These are phyloP conservation scores for Tricladium varicosporioides DNA, from an alignment of 2,329 filamentous ascomycete species.

Conservation along the genomic window DNA sequence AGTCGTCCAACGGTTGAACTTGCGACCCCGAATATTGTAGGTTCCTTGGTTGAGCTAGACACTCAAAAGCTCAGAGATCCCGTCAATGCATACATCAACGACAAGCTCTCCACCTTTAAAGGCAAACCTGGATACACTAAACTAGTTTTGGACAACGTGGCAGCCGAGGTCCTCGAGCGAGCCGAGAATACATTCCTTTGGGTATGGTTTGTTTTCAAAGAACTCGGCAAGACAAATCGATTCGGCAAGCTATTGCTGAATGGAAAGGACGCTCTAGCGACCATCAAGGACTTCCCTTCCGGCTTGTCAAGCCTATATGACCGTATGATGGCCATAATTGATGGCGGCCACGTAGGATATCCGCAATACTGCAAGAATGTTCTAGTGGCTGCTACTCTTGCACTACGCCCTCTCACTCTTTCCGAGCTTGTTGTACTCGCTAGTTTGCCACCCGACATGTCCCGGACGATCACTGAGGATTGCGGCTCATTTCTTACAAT, in stretches of 20 bases:
- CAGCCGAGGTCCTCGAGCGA: conserved; percentile 26
- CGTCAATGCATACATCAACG: conserved; percentile 22
- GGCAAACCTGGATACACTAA: conserved; percentile 24
- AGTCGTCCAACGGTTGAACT: conserved; percentile 5
- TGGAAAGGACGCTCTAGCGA: conserved; percentile 13
- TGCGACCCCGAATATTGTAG: not conserved
- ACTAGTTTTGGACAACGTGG: conserved; percentile 16
- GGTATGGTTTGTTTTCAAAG: conserved; percentile 38
- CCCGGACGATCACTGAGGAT: conserved; percentile 19
- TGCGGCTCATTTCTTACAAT: conserved; percentile 36
- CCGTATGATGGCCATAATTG: conserved; percentile 27
- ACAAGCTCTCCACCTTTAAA: conserved; percentile 23
- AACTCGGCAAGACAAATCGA: conserved; percentile 26
- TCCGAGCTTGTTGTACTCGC: conserved; percentile 19
- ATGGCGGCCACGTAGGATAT: conserved; percentile 6
- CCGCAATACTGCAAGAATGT: conserved; percentile 20
- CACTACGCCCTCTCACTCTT: conserved; percentile 22
- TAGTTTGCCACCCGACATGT: conserved; percentile 14
- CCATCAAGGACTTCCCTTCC: conserved; percentile 24
- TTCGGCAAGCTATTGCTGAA: no score
- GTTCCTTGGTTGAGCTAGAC: conserved; percentile 19
- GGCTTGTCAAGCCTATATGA: conserved; percentile 25
- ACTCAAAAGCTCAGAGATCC: conserved; percentile 17
- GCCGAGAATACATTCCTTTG: conserved; percentile 40
- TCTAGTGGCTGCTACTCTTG: conserved; percentile 13